Percentiles rank a stretch among this genome's conserved stretches.
These are phyloP conservation scores for Rhizopogon vulgaris DNA, from an alignment of 768 basidiomycete species.

Conservation along the genomic window DNA sequence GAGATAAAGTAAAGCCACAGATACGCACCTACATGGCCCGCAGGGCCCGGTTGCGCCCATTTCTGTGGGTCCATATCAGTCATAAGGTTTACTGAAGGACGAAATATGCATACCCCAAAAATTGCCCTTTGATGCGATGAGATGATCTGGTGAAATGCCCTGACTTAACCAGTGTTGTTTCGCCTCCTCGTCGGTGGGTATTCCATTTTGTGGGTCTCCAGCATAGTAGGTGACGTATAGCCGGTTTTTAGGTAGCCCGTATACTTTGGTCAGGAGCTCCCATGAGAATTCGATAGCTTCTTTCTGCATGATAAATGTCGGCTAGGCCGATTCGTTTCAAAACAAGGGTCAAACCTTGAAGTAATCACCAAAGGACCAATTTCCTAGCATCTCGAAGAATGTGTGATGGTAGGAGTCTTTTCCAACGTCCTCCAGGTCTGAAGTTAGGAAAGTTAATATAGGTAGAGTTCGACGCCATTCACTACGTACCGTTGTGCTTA, in stretches of 20 bases:
- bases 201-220: constrained; percentile 78
- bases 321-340: not conserved
- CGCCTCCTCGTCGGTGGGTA: constrained; percentile 87
- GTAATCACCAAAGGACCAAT: constrained; percentile 99
- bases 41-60: constrained; percentile 99
- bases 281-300: constrained; percentile 92
- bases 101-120: constrained; percentile 81
- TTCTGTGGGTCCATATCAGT: constrained; percentile 45
- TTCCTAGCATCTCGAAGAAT: constrained; percentile 99
- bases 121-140: constrained; percentile 94
- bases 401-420: constrained; percentile 98
- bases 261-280: constrained; percentile 89
- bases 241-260: constrained; percentile 80
- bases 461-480: not conserved
- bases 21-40: constrained; percentile 80
- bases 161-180: constrained; percentile 83
- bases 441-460: constrained; percentile 1
- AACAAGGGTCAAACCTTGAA: constrained; percentile 70
- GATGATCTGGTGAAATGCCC: constrained; percentile 84
- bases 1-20: not conserved
- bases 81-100: not conserved
- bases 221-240: constrained; percentile 98
- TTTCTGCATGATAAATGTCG: constrained; percentile 44
- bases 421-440: constrained; percentile 97
- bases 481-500: constrained; percentile 84